Evolutionary conservation across 192 early-diverging fungal genomes (phyloP).

Genomic region (Entomortierella parvispora): DNA sequence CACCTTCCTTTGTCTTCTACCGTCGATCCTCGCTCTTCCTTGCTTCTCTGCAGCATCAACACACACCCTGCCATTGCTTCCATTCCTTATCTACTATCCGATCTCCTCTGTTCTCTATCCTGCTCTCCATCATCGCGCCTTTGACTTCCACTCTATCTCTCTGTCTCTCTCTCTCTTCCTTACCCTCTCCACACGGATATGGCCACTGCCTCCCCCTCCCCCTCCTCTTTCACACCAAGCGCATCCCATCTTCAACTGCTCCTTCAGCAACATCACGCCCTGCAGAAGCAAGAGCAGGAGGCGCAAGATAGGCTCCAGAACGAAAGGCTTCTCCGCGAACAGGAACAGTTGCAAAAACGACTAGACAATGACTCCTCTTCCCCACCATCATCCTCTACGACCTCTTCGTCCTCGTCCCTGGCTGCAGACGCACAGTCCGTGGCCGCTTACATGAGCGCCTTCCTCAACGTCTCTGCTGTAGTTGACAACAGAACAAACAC

Average conservation of each 20-base stretch:
- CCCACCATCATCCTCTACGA: neutral
- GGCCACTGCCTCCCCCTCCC: neutral
- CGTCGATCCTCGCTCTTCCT: neutral
- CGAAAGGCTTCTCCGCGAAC: conserved; percentile 12
- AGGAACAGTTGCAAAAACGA: conserved; percentile 3
- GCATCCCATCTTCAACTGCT: conserved; percentile 39
- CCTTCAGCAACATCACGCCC: conserved; percentile 46
- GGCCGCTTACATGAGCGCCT: conserved; percentile 46
- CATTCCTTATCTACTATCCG: neutral
- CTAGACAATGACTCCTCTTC: neutral
- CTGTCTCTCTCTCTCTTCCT: neutral
- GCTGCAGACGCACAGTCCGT: conserved; percentile 46
- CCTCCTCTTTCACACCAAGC: neutral
- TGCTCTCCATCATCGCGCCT: too few relatives aligned
- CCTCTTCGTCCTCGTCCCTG: neutral
- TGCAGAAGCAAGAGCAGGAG: conserved; percentile 36
- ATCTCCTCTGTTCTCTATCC: too few relatives aligned
- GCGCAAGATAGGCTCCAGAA: conserved; percentile 13
- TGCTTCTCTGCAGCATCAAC: neutral
- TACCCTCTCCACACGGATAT: neutral
- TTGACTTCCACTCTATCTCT: neutral
- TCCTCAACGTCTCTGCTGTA: conserved; percentile 17
- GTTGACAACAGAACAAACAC: conserved; percentile 6
- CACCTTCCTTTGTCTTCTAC: neutral
- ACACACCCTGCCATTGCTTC: neutral